phyloP scores from a whole-genome alignment of 1,284 basidiomycete species.

The Cystobasidium pallidum region DNA sequence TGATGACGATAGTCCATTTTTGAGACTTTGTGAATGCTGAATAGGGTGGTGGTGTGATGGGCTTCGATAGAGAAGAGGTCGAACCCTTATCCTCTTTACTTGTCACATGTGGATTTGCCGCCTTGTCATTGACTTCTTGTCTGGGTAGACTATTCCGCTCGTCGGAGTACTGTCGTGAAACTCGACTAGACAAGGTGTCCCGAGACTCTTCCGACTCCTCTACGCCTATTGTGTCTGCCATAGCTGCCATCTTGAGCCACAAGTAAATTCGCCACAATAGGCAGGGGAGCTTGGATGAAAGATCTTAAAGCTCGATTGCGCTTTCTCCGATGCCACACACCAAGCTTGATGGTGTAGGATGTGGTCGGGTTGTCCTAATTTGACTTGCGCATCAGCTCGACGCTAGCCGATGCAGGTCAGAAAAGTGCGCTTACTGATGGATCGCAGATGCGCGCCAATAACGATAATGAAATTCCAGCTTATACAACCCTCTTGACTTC shows the following conservation, averaged over 20 bases:
- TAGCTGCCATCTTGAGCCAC: not conserved
- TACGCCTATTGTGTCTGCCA: not conserved
- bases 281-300: not conserved
- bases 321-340: no score
- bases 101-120: no score
- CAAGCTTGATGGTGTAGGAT: no score
- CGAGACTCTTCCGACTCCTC: not conserved
- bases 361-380: no score
- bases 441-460: no score
- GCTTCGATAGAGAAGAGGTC: no score
- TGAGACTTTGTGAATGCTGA: conserved; percentile 63
- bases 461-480: no score
- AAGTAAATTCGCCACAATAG: not conserved
- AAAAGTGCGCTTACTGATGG: no score
- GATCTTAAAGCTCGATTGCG: not conserved
- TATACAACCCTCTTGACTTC: no score
- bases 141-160: not conserved
- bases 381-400: no score
- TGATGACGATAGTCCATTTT: conserved; percentile 66
- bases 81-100: not conserved
- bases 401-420: no score
- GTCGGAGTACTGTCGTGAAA: not conserved
- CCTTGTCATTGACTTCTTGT: not conserved
- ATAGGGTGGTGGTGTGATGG: conserved; percentile 33
- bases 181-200: not conserved